Conservation (phyloP, 192 early-diverging fungal genomes). For the Umbelopsis ramanniana region DNA sequence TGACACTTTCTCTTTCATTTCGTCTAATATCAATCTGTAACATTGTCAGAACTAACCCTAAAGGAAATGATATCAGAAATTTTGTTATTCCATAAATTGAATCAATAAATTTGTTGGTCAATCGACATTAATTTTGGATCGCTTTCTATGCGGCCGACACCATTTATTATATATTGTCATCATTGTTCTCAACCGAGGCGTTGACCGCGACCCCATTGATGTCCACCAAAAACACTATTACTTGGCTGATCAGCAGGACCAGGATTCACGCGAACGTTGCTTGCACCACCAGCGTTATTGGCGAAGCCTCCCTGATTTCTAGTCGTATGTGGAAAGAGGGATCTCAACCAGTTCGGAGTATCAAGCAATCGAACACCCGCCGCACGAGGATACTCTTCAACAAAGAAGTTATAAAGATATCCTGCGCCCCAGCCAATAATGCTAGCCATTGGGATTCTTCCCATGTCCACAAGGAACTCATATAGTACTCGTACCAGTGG, state of each 20-base stretch:
- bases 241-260: background rate
- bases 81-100: too few species aligned
- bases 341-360: slow-evolving; percentile 67
- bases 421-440: slow-evolving; percentile 71
- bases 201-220: slow-evolving; percentile 31
- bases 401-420: slow-evolving; percentile 77
- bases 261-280: background rate
- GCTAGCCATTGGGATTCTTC: slow-evolving; percentile 50
- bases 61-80: too few species aligned
- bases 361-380: slow-evolving; percentile 66
- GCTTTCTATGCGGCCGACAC: background rate
- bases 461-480: slow-evolving; percentile 53
- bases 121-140: too few species aligned
- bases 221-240: slow-evolving; percentile 29
- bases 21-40: too few species aligned
- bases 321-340: slow-evolving; percentile 45
- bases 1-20: too few species aligned
- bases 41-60: too few species aligned
- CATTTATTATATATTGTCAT: background rate
- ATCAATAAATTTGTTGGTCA: too few species aligned
- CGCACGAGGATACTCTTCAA: slow-evolving; percentile 64
- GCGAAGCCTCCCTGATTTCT: slow-evolving; percentile 37
- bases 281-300: background rate
- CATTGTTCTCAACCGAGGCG: background rate
- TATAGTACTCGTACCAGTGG: slow-evolving; percentile 72